phyloP scores from a whole-genome alignment of 331 rosid genomes.

The Dryas integrifolia region DNA sequence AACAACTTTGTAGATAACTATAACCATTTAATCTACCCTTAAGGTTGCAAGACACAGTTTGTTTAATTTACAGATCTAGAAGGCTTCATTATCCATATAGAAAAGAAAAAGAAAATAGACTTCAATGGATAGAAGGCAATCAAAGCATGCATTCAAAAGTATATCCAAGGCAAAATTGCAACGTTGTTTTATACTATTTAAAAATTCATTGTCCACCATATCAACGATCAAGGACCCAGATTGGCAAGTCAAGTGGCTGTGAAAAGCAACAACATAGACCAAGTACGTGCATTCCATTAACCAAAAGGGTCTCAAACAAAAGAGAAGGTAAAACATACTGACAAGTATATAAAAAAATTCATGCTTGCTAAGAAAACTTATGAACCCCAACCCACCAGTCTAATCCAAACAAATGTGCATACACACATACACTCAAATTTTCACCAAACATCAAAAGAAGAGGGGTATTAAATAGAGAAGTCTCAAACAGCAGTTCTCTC shows the following conservation, averaged over 20 bases:
- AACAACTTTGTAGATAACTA: neutral
- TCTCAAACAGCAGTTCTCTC: neutral
- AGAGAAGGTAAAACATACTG: no score
- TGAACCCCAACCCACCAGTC: neutral
- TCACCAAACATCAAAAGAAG: constrained; percentile 2
- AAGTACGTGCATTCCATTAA: neutral
- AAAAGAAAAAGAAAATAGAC: neutral
- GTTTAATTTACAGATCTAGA: neutral
- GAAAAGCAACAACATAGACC: neutral
- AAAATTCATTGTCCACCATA: neutral
- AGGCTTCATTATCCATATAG: neutral
- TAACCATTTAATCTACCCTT: neutral
- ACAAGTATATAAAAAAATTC: neutral
- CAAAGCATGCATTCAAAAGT: neutral
- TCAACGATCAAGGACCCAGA: neutral
- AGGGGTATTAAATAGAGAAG: constrained; percentile 1
- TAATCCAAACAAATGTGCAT: neutral
- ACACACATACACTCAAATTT: neutral
- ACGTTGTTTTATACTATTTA: neutral
- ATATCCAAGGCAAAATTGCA: neutral
- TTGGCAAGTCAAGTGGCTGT: neutral
- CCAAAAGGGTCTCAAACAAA: neutral
- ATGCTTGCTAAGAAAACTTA: constrained; percentile 6
- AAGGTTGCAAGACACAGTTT: neutral
- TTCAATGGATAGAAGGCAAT: neutral